Evolutionary conservation across 2,329 filamentous ascomycete genomes (phyloP).

Genomic region (Aspergillus cejpii): DNA sequence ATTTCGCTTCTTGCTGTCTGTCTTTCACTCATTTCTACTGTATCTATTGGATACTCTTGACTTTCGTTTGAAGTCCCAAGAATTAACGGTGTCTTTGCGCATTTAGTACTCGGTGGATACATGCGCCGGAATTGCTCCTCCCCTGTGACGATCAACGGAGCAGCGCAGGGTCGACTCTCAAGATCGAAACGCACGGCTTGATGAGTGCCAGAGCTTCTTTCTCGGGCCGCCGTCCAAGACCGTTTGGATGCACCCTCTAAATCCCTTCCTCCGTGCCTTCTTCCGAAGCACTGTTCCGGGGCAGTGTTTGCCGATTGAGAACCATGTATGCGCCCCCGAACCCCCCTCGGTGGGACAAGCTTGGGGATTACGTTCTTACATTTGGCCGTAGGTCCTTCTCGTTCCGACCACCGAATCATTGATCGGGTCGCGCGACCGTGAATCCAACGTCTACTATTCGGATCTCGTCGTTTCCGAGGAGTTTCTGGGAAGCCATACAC

Average conservation of each 20-base stretch:
- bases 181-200: constrained; percentile 29
- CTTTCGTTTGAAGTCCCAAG: background rate
- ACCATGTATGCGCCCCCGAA: constrained; percentile 55
- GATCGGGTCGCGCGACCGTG: constrained; percentile 77
- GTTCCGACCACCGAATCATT: constrained; percentile 91
- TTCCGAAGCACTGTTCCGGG: constrained; percentile 89
- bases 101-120: constrained; percentile 10
- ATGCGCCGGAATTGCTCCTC: constrained; percentile 31
- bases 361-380: constrained; percentile 11
- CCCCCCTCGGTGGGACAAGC: constrained; percentile 8
- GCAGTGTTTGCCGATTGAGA: constrained; percentile 85
- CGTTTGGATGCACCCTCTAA: constrained; percentile 91
- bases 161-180: constrained; percentile 20
- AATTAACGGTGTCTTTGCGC: constrained; percentile 2
- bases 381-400: constrained; percentile 61
- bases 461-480: constrained; percentile 87
- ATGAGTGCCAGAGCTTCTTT: constrained; percentile 32
- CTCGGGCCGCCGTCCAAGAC: constrained; percentile 38
- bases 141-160: constrained; percentile 23
- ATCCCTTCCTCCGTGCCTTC: constrained; percentile 97
- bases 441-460: constrained; percentile 67
- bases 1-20: background rate
- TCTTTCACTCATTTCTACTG: background rate
- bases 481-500: constrained; percentile 92
- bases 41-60: background rate